A percentile compares a stretch with the other conserved stretches of the same genome.
Conservation (phyloP, 192 early-diverging fungal genomes). For the Linnemannia exigua region DNA sequence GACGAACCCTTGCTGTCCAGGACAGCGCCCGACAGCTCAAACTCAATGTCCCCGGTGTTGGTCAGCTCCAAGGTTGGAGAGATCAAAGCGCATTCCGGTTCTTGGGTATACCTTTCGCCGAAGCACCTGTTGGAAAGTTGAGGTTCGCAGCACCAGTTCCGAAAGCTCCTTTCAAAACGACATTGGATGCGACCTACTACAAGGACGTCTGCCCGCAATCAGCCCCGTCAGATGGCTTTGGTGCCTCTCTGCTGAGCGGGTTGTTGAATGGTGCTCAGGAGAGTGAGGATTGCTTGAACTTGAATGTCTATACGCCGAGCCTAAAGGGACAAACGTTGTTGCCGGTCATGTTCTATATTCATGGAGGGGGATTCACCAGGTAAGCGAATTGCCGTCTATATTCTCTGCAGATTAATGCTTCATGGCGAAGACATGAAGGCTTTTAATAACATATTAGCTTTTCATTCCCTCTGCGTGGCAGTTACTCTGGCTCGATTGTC, state of each 20-base stretch:
- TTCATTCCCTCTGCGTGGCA: background rate
- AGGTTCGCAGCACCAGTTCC: conserved; percentile 59
- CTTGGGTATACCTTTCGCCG: conserved; percentile 62
- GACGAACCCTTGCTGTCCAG: background rate
- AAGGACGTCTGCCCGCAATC: conserved; percentile 15
- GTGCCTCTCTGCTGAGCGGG: background rate
- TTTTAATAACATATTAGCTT: background rate
- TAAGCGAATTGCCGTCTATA: conserved; percentile 10
- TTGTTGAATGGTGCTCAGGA: conserved; percentile 12
- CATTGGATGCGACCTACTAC: conserved; percentile 23
- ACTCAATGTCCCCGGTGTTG: conserved; percentile 13
- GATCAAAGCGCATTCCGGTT: conserved; percentile 25
- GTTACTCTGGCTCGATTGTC: conserved; percentile 27
- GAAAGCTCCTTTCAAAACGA: conserved; percentile 6
- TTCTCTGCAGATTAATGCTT: background rate
- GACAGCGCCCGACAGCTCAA: conserved; percentile 28
- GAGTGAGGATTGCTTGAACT: conserved; percentile 64
- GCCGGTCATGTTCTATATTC: conserved; percentile 72
- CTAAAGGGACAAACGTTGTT: conserved; percentile 21
- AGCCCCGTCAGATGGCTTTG: conserved; percentile 26
- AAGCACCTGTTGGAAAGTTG: conserved; percentile 48
- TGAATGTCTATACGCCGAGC: conserved; percentile 62
- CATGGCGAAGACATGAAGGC: too few species aligned
- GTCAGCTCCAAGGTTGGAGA: conserved; percentile 10
- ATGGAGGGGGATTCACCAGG: conserved; percentile 65